These are phyloP conservation scores for Pseudevernia furfuracea DNA, from an alignment of 495 filamentous ascomycete genomes.

Conservation along the genomic window DNA sequence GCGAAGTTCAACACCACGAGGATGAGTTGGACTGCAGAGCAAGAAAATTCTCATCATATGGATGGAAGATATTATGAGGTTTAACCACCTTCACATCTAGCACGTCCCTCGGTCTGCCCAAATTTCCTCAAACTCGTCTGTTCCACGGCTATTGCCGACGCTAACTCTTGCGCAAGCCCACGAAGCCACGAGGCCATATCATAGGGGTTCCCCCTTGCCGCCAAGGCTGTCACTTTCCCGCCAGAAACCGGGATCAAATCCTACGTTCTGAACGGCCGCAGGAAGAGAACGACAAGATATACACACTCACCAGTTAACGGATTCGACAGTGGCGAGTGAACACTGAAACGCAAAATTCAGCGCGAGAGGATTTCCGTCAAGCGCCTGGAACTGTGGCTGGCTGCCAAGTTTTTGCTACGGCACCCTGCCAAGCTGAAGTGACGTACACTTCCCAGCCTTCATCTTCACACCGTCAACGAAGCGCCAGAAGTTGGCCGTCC, in stretches of 20 bases:
- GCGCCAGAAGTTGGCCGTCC: not conserved
- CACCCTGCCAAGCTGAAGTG: conserved; percentile 13
- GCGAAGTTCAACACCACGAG: too few relatives aligned
- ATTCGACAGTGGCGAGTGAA: not conserved
- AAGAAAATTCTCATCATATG: too few relatives aligned
- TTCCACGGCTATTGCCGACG: not conserved
- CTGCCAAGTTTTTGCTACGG: not conserved
- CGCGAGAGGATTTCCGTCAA: not conserved
- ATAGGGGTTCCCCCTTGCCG: too few relatives aligned
- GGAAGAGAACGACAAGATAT: not conserved
- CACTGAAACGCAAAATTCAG: not conserved
- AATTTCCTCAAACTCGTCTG: too few relatives aligned
- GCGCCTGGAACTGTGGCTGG: not conserved
- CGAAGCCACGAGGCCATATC: too few relatives aligned
- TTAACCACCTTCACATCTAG: too few relatives aligned
- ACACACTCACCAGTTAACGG: not conserved
- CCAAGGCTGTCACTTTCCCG: not conserved
- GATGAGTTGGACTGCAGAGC: too few relatives aligned
- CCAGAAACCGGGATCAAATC: too few relatives aligned
- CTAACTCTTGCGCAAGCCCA: not conserved
- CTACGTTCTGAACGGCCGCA: too few relatives aligned
- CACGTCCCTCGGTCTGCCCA: too few relatives aligned
- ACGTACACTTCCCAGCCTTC: conserved; percentile 9
- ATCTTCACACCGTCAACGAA: not conserved
- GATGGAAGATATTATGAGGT: too few relatives aligned